Evolutionary conservation across 495 filamentous ascomycete genomes (phyloP).

Genomic region (Cladorrhinum samala): DNA sequence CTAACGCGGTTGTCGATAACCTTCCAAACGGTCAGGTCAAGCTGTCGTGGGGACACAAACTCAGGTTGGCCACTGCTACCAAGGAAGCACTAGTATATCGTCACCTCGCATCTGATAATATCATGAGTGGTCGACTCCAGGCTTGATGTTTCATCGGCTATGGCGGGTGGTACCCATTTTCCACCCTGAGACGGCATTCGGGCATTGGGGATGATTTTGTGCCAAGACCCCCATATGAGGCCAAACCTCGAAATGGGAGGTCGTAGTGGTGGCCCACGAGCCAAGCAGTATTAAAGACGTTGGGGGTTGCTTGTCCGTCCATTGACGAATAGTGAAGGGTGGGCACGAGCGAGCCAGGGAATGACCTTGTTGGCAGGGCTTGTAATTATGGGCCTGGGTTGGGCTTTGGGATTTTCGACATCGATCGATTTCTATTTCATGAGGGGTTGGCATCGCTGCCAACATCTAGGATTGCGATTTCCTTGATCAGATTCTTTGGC

Average conservation of each 20-base stretch:
- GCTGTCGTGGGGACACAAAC: background rate
- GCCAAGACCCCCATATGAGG: background rate
- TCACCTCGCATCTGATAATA: background rate
- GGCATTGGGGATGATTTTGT: background rate
- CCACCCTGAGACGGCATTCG: background rate
- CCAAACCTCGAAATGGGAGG: background rate
- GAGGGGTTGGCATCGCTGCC: background rate
- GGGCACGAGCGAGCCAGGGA: background rate
- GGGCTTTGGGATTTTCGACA: background rate
- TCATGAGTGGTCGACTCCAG: no score
- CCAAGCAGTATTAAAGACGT: background rate
- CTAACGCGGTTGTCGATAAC: background rate
- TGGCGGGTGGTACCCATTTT: background rate
- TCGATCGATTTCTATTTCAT: background rate
- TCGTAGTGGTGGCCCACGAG: background rate
- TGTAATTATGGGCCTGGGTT: background rate
- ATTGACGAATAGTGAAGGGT: slow-evolving; percentile 3
- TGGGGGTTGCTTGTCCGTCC: background rate
- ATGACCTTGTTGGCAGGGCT: slow-evolving; percentile 3
- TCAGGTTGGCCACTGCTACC: background rate
- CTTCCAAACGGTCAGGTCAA: background rate
- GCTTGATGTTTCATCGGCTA: background rate
- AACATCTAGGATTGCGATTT: background rate
- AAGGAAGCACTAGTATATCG: background rate
- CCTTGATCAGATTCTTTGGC: background rate